Base-by-base conservation (phyloP, 768 basidiomycete genomes). In the Russula dissimulans region DNA sequence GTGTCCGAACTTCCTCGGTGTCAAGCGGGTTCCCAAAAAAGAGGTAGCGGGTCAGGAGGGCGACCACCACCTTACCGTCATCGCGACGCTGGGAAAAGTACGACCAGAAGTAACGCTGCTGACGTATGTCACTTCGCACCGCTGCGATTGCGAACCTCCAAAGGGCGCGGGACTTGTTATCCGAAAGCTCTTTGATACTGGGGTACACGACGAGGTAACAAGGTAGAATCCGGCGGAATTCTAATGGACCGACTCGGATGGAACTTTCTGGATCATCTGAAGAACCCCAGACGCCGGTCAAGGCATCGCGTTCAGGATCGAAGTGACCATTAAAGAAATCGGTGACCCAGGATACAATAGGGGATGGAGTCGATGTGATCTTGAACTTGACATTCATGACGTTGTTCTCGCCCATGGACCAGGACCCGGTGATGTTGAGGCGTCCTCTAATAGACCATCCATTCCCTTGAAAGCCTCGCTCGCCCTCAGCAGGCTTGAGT, bases 171-270 rank as follows among this genome's bases (percentile, higher is more conserved):
- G 22, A 11, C 52, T 64, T 67, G 60, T 68, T 69, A 5, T 55
- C 45, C 29, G 56, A 46, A 11, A 71, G 56, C 34, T 64, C 66
- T 15, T 60, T 54, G n/a, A 26, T 26, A 26, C 22, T 26, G 2
- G 22, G 22, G 22, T 26, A 26, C 22, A 26, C 22, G 22, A 26
- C 22, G 22, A 26, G 53, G 26, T 68, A 38, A 15, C 62, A 54
- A 12, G 71, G 68, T 7, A 53, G 47, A 10, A 66, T 64, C 11
- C 67, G 62, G 56, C 67, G 70, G 55, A 70, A 68, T 51, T 70
- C 56, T 45, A 72, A 55, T 14, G 34, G 22, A 26, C 22, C 22
- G 22, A 26, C 58, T 8, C 18, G 32, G 4, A 0, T 12, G 42
- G 45, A n/a, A 32, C 17, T 26, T 10, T 54, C 34, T 10, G 14